Evolutionary conservation across 495 filamentous ascomycete genomes (phyloP), one percentile per base, ranked within the genome.

Genomic region (Massariosphaeria phaeospora): DNA sequence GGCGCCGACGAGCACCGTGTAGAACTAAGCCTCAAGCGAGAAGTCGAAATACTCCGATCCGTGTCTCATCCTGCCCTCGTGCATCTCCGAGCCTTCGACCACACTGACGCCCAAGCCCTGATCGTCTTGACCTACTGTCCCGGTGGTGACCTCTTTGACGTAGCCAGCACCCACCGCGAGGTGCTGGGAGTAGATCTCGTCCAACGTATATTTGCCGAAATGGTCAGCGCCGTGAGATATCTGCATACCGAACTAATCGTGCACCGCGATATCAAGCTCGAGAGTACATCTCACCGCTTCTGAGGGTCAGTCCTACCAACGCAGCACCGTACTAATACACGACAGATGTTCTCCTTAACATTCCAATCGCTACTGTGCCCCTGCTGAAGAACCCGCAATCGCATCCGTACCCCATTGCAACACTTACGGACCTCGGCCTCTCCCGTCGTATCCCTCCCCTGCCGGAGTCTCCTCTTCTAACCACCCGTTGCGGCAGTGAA

Each of bases 181-280:
- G 64, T 83, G 0, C 75, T 96, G 29, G 81, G 76, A 18, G 82
- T 87, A 0, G 64, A 72, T 9, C 70, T 97, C 20, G 76, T 96
- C 29, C 80, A 88, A 48, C 81, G 93, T 26, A 91, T 98, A 26
- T 95, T 95, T 69, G 77, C 90, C 11, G 93, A 98, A 67, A 67
- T 96, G 55, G 84, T 96, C 15, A 78, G 78, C 52, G 94, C 94
- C 2, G 82, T 95, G 26, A 78, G 76, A 21, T 95, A 96, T 75
- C 75, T 98, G 26, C 93, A 98, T 70, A 73, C 75, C 25, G 68
- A 86, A 62, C 85, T 79, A 62, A 96, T 98, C 58, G 91, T 96
- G 35, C 93, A 98, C 66, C 82, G 93, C 23, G 93, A 98, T 70
- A 94, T 98, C 65, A 98, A 98, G 70, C 81, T 98, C 42, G 93